phyloP scores from a whole-genome alignment of 2,329 filamentous ascomycete species.

The Xylaria sp. region DNA sequence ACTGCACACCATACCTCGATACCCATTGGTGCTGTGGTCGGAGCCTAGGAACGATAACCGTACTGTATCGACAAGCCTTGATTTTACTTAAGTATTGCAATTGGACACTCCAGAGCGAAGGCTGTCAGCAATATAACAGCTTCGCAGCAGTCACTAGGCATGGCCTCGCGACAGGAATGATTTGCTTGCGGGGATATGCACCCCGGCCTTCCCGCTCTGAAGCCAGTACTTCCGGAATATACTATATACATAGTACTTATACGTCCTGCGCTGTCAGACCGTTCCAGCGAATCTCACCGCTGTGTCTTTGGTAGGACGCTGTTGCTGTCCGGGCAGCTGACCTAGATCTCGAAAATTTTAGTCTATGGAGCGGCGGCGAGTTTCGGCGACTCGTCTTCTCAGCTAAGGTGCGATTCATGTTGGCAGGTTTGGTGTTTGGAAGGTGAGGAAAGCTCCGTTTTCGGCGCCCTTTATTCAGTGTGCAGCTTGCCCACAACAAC shows the following conservation, averaged over 20 bases:
- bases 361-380: slow-evolving; percentile 21
- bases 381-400: slow-evolving; percentile 21
- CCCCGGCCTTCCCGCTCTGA: not conserved
- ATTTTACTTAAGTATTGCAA: not conserved
- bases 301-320: not conserved
- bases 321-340: slow-evolving; percentile 17
- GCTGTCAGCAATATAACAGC: not conserved
- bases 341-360: slow-evolving; percentile 1
- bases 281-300: not conserved
- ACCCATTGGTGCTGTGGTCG: slow-evolving; percentile 1
- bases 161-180: not conserved
- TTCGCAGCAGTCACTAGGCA: not conserved
- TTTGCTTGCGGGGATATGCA: not conserved
- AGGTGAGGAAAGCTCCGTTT: slow-evolving; percentile 25
- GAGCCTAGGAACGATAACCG: slow-evolving; percentile 8
- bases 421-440: slow-evolving; percentile 1
- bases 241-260: too few species aligned
- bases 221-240: slow-evolving; percentile 12
- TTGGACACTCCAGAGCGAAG: too few species aligned
- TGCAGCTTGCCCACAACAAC: slow-evolving; percentile 5
- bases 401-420: slow-evolving; percentile 28
- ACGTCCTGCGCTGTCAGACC: not conserved
- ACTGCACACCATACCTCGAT: not conserved
- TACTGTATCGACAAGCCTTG: not conserved
- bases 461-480: slow-evolving; percentile 25